Evolutionary conservation across 257 asterid genomes (phyloP).

Genomic region (Nicotiana tabacum): DNA sequence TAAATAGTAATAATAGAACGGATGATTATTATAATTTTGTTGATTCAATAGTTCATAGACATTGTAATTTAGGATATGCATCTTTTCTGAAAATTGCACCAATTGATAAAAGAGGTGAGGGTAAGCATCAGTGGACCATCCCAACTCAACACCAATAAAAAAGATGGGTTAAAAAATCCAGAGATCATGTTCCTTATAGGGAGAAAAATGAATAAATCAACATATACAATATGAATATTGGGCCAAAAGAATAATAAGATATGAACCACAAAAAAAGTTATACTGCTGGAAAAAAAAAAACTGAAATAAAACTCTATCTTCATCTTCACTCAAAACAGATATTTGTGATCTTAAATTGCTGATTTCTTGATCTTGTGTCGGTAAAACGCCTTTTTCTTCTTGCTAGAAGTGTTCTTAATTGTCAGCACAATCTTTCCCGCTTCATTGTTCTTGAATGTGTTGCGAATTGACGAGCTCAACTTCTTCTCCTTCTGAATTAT

Average conservation of each 20-base stretch:
- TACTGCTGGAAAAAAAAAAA: not conserved
- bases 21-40: not conserved
- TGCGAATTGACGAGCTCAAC: constrained; percentile 46
- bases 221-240: not conserved
- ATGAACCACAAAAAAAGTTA: not conserved
- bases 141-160: not conserved
- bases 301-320: not conserved
- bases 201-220: not conserved
- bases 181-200: not conserved
- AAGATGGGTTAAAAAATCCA: not conserved
- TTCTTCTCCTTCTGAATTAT: constrained; percentile 63
- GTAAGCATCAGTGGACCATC: not conserved
- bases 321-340: not conserved
- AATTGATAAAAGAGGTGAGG: not conserved
- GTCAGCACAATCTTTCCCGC: constrained; percentile 58
- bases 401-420: constrained; percentile 51
- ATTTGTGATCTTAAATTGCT: constrained; percentile 23
- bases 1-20: not conserved
- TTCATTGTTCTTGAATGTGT: constrained; percentile 64
- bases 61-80: not conserved
- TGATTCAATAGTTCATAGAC: not conserved
- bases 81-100: not conserved
- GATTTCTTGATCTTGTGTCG: constrained; percentile 58
- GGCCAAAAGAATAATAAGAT: not conserved
- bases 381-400: constrained; percentile 65